Percentiles rank a stretch among this genome's conserved stretches.
Conservation (phyloP, 768 basidiomycete species). For the Termitomyces sp. region DNA sequence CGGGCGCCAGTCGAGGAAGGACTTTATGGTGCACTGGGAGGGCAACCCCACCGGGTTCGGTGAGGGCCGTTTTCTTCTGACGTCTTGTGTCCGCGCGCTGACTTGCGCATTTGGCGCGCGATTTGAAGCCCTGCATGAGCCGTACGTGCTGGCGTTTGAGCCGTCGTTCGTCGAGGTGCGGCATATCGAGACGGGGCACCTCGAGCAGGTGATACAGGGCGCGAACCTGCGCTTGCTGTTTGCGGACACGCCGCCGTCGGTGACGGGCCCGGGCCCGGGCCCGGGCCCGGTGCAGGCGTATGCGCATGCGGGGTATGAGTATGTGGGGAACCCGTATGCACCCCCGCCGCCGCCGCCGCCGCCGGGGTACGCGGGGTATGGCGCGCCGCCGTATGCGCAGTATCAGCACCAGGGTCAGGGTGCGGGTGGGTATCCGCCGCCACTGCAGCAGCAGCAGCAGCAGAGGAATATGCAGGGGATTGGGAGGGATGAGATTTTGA, state of each 20-base stretch:
- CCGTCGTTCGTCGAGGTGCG: constrained; percentile 95
- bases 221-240: constrained; percentile 87
- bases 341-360: constrained; percentile 11
- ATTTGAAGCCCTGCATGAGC: constrained; percentile 74
- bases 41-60: constrained; percentile 92
- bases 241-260: constrained; percentile 87
- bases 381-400: constrained; percentile 21
- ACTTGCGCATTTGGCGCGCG: no score
- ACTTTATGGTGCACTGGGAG: constrained; percentile 98
- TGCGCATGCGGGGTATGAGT: constrained; percentile 14
- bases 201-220: constrained; percentile 94
- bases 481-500: constrained; percentile 79
- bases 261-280: constrained; percentile 49
- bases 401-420: constrained; percentile 15
- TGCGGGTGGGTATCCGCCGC: constrained; percentile 33
- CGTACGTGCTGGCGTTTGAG: constrained; percentile 95
- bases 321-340: constrained; percentile 29
- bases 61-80: constrained; percentile 45
- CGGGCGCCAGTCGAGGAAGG: constrained; percentile 83
- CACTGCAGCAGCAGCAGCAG: constrained; percentile 2
- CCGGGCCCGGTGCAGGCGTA: constrained; percentile 30
- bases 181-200: constrained; percentile 86
- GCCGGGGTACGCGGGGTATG: constrained; percentile 23
- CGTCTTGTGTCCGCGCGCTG: no score
- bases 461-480: constrained; percentile 39